phyloP scores from a whole-genome alignment of 352 stramenopile species.

The Phytopythium cucurbitacearum region DNA sequence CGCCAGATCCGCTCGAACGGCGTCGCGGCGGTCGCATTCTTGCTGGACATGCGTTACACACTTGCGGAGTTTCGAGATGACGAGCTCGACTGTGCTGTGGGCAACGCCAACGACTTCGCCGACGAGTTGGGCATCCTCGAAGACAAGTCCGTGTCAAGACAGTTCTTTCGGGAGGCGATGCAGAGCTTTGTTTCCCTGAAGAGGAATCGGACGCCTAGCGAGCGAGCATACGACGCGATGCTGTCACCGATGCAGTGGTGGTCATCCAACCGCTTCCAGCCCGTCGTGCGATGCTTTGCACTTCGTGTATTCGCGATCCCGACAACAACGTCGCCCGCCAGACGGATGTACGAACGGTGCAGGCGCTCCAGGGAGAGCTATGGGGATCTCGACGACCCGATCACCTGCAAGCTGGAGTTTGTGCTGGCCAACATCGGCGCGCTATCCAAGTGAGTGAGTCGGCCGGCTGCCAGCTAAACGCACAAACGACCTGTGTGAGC shows the following conservation, averaged over 20 bases:
- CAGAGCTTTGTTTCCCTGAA: no score
- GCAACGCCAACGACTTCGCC: background rate
- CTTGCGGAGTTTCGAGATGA: background rate
- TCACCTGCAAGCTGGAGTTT: background rate
- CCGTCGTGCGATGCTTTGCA: background rate
- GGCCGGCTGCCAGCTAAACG: no score
- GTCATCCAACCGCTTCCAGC: background rate
- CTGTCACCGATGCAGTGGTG: background rate
- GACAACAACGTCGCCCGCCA: background rate
- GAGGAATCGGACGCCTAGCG: no score
- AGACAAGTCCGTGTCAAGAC: background rate
- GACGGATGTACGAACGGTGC: background rate
- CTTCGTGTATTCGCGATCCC: background rate
- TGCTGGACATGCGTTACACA: background rate
- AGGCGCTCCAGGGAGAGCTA: background rate
- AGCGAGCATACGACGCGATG: background rate
- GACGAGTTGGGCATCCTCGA: background rate
- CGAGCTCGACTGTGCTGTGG: background rate
- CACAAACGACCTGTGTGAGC: no score
- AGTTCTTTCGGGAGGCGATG: no score
- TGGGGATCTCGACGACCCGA: background rate
- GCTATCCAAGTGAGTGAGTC: no score
- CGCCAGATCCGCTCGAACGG: background rate
- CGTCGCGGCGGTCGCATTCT: background rate
- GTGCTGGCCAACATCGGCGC: background rate